Evolutionary conservation across 805 yeast species (phyloP).

Genomic region (Kodamaea jinghongensis): DNA sequence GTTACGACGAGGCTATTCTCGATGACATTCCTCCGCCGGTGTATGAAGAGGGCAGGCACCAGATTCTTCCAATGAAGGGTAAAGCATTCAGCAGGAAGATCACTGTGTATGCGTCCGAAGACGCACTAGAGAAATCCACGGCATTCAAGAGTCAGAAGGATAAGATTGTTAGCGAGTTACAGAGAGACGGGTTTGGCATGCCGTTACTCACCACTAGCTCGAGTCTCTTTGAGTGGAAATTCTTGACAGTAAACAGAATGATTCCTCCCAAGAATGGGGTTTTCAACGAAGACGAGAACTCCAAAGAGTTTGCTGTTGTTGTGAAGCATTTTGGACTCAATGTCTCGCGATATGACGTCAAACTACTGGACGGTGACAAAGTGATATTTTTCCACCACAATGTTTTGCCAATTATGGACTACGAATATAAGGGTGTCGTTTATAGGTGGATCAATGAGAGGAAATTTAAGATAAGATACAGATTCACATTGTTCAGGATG

Average conservation of each 20-base stretch:
- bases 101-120: slow-evolving; percentile 4
- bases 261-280: not conserved
- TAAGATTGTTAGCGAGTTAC: not conserved
- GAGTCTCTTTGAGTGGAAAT: not conserved
- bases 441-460: slow-evolving; percentile 10
- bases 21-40: slow-evolving; percentile 5
- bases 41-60: slow-evolving; percentile 1
- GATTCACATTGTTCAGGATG: slow-evolving; percentile 5
- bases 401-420: slow-evolving; percentile 10
- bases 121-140: slow-evolving; percentile 1
- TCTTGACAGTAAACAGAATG: slow-evolving; percentile 1
- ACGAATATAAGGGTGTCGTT: slow-evolving; percentile 8
- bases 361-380: not conserved
- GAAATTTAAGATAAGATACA: not conserved
- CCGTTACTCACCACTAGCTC: slow-evolving; percentile 3
- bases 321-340: slow-evolving; percentile 3
- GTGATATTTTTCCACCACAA: slow-evolving; percentile 9
- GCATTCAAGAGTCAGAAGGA: slow-evolving; percentile 1
- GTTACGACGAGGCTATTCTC: not conserved
- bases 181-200: slow-evolving; percentile 8
- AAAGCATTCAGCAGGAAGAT: slow-evolving; percentile 2
- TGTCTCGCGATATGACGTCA: slow-evolving; percentile 1
- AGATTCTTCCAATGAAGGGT: slow-evolving; percentile 2
- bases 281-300: slow-evolving; percentile 5
- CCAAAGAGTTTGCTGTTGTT: slow-evolving; percentile 5